Base-by-base conservation (phyloP, 2,329 filamentous ascomycete genomes). In the Penicillium sp. region DNA sequence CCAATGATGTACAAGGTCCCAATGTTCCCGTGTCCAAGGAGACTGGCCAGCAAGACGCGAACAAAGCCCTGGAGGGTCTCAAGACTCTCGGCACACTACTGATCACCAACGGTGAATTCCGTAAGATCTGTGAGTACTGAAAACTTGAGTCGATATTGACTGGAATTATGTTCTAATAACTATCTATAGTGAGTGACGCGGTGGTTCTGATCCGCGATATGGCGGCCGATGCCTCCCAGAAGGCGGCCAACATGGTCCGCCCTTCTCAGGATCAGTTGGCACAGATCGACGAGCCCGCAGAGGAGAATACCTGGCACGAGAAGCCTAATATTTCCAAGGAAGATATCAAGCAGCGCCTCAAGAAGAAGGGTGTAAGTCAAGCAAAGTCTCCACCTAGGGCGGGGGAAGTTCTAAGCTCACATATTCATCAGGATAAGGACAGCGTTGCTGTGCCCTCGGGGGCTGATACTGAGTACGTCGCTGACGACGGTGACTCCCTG, bases 91-190 rank as follows among this genome's bases (percentile, higher is more conserved):
- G 94, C 55, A 93, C 90, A 19, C 83, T 99, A 59, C 82, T 98
- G 70, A 90, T 98, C 72, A 96, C 93, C 70, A 99, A 99, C 71
- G 95, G 95, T 67, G 93, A 98, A 76, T 97, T 96, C 83, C 87
- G 93, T 69, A 97, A 97, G 81, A 86, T 97, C 37, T 79, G 90
- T 89, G 85, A 77, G 89, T 86, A 30, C 6, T 42, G 52, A 22
- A 11, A 19, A n/a, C 19, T 22, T 19, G 6, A 38, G 22, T 60
- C 58, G 56, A 64, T 64, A 61, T 26, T 6, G 13, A 10, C 25
- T 6, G 52, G 37, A 10, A 22, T 10, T 45, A 14, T 38, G 55
- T 71, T 60, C 74, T 72, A 49, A 61, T 53, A 25, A 54, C 19
- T 16, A 2, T 14, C 3, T 26, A 5, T 84, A 85, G 84, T 97